Evolutionary conservation across 805 yeast genomes (phyloP), one percentile per base, ranked within the genome.

Genomic region (Candida coleopterorum): DNA sequence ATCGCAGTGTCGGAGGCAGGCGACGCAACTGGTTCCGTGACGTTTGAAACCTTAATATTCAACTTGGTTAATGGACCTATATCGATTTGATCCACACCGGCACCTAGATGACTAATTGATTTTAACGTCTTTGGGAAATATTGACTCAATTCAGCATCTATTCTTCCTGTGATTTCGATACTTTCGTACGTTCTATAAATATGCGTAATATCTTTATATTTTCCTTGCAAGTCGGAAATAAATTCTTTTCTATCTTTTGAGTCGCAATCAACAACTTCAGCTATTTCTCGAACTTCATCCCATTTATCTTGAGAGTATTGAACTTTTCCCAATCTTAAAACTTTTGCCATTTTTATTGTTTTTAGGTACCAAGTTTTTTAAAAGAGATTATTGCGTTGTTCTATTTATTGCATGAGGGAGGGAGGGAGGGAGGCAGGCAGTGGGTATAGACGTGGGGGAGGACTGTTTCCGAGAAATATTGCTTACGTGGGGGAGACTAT

Each of bases 11-110:
- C 81, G 4, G 89, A 88, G 2, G 89, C 83, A 9, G 88, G 78
- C 15, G 70, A 72, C 49, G 79, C 82, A 10, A 82, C 89, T 7
- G 81, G 69, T 4, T 62, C 64, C 7, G 89, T 85, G 16, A 77
- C 75, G 55, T 82, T 78, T 32, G 85, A 70, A n/a, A 82, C 68
- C 55, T 79, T 86, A 43, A 82, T 75, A 18, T 70, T 68, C 26
- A 69, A 62, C 16, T 62, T 64, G 3, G 70, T 62, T 42, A 79
- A 71, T 14, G 76, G 72, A 17, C 61, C 63, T 3, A 75, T 70
- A 44, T 81, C 85, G 29, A 81, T 64, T 56, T 81, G 87, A 52
- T 82, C 90, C 56, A 82, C 81, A 4, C 85, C 89, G 0, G 90
- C 90, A 39, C 89, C 89, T 41, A 70, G 62, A 54, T 81, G 86